A percentile compares a stretch with the other conserved stretches of the same genome.
Evolutionary conservation across 2,329 filamentous ascomycete species (phyloP).

Genomic region (Truncatella angustata): DNA sequence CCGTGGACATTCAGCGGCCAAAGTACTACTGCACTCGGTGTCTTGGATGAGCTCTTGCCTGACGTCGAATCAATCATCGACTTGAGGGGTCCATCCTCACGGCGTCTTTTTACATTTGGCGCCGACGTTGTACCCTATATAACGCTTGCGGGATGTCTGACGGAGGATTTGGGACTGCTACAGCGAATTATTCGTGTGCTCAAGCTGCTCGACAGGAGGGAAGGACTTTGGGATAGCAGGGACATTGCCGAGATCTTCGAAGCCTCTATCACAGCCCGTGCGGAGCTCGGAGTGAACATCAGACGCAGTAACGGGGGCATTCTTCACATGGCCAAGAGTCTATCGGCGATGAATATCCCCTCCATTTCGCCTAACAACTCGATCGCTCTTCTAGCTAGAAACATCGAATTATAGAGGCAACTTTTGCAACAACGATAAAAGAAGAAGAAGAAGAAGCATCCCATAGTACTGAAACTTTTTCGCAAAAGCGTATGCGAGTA

Average conservation of each 20-base stretch:
- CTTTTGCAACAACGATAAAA: not conserved
- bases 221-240: not conserved
- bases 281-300: not conserved
- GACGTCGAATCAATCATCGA: not conserved
- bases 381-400: not conserved
- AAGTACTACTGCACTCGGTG: not conserved
- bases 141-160: not conserved
- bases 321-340: not conserved
- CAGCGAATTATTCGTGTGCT: not conserved
- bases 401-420: not conserved
- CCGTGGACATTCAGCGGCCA: not conserved
- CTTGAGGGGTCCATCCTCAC: not conserved
- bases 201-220: not conserved
- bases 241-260: not conserved
- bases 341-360: not conserved
- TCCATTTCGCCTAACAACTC: not conserved
- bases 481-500: not conserved
- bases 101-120: not conserved
- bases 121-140: not conserved
- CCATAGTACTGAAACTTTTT: too few relatives aligned
- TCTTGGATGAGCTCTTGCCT: not conserved
- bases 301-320: not conserved
- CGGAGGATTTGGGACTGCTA: not conserved
- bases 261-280: not conserved
- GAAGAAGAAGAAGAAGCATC: too few relatives aligned